Evolutionary conservation across 108 stramenopile genomes (phyloP).

Genomic region (Fragilaria crotonensis): DNA sequence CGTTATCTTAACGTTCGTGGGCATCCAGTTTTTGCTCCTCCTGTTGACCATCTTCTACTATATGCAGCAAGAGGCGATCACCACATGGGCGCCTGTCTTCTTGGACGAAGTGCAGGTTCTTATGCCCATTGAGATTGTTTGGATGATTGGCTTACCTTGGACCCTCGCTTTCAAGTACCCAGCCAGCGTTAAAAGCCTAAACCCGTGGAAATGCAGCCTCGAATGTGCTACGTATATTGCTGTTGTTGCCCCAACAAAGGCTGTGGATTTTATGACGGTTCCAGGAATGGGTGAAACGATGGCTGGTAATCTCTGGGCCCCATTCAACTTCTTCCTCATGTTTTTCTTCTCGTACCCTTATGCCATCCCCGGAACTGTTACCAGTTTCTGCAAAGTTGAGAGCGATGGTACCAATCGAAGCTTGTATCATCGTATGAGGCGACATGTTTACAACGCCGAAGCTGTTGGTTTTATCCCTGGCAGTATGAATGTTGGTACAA

Average conservation of each 20-base stretch:
- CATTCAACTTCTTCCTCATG: too few relatives aligned
- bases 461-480: constrained; percentile 21
- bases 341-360: not conserved
- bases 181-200: constrained; percentile 24
- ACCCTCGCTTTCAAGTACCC: constrained; percentile 45
- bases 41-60: constrained; percentile 31
- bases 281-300: not conserved
- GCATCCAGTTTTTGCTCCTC: constrained; percentile 21
- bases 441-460: constrained; percentile 27
- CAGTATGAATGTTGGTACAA: constrained; percentile 11
- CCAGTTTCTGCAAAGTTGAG: constrained; percentile 17
- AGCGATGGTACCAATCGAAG: constrained; percentile 23
- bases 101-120: constrained; percentile 47
- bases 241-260: constrained; percentile 23
- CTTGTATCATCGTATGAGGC: constrained; percentile 37
- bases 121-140: constrained; percentile 31
- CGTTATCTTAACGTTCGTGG: constrained; percentile 21
- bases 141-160: constrained; percentile 19
- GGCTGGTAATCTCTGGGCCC: not conserved
- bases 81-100: constrained; percentile 16
- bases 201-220: constrained; percentile 34
- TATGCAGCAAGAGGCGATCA: constrained; percentile 23
- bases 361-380: constrained; percentile 2
- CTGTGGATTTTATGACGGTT: not conserved
- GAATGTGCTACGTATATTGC: constrained; percentile 39